Conservation (phyloP, 108 stramenopile genomes). For the Nitzschia sp. region DNA sequence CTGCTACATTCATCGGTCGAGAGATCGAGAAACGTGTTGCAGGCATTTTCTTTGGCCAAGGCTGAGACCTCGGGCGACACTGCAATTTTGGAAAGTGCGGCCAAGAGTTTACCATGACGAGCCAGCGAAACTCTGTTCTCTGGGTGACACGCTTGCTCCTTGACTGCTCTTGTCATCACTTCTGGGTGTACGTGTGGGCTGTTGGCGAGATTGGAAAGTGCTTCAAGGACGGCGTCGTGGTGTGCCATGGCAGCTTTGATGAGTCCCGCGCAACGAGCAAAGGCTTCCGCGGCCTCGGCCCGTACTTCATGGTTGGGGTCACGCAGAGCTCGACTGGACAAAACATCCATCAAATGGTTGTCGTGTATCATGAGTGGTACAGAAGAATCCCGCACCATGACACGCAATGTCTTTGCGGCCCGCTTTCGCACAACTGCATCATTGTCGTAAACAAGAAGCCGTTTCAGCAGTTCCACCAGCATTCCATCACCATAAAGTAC, state of each 20-base stretch:
- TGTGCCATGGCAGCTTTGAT: constrained; percentile 39
- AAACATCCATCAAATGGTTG: constrained; percentile 28
- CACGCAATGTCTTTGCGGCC: constrained; percentile 30
- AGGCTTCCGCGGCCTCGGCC: constrained; percentile 51
- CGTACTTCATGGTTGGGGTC: constrained; percentile 44
- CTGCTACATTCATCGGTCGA: constrained; percentile 28
- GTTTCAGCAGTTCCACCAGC: constrained; percentile 30
- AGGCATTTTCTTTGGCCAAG: constrained; percentile 41
- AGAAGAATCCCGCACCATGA: constrained; percentile 33
- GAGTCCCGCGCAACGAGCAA: constrained; percentile 28
- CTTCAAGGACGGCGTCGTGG: constrained; percentile 38
- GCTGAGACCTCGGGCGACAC: constrained; percentile 5
- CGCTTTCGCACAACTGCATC: constrained; percentile 47
- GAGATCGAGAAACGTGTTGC: constrained; percentile 28
- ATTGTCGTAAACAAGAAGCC: constrained; percentile 15
- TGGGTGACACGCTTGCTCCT: constrained; percentile 39
- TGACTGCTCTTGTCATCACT: constrained; percentile 38
- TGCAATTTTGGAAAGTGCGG: constrained; percentile 21
- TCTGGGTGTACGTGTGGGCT: constrained; percentile 5
- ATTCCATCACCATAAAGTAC: constrained; percentile 56
- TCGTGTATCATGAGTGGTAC: constrained; percentile 26
- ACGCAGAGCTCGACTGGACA: constrained; percentile 36
- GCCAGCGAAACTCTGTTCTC: constrained; percentile 36
- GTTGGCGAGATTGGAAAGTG: constrained; percentile 24
- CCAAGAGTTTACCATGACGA: constrained; percentile 19